phyloP scores from a whole-genome alignment of 2,329 filamentous ascomycete genomes.

The Cytospora chrysosperma region DNA sequence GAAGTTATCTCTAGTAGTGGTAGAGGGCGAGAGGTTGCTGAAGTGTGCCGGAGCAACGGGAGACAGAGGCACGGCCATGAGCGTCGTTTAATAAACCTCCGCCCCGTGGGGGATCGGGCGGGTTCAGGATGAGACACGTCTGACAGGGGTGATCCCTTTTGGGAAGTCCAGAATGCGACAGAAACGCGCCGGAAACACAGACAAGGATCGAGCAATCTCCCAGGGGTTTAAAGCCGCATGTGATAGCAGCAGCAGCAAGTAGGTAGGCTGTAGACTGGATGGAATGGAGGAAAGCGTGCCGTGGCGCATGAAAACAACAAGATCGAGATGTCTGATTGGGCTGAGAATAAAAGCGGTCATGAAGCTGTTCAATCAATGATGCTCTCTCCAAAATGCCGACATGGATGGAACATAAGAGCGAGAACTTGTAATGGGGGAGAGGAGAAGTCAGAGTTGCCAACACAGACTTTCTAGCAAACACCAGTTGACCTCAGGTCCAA shows the following conservation, averaged over 20 bases:
- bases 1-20: slow-evolving; percentile 1
- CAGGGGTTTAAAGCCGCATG: slow-evolving; percentile 8
- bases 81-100: slow-evolving; percentile 12
- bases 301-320: background rate
- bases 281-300: background rate
- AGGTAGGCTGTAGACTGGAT: slow-evolving; percentile 2
- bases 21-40: slow-evolving; percentile 14
- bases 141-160: slow-evolving; percentile 9
- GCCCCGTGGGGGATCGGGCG: slow-evolving; percentile 11
- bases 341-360: background rate
- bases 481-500: background rate
- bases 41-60: slow-evolving; percentile 9
- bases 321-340: background rate
- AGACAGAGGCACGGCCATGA: slow-evolving; percentile 16
- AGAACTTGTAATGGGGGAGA: background rate
- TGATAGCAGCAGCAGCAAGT: too few species aligned
- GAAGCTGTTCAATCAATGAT: background rate
- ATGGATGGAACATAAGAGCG: too few species aligned
- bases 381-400: background rate
- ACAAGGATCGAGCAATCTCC: slow-evolving; percentile 17
- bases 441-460: background rate
- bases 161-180: slow-evolving; percentile 13
- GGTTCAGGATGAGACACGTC: slow-evolving; percentile 12
- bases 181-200: slow-evolving; percentile 13
- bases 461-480: background rate